Evolutionary conservation across 108 stramenopile species (phyloP), one percentile per base, ranked within the genome.

Genomic region (Cylindrotheca closterium): DNA sequence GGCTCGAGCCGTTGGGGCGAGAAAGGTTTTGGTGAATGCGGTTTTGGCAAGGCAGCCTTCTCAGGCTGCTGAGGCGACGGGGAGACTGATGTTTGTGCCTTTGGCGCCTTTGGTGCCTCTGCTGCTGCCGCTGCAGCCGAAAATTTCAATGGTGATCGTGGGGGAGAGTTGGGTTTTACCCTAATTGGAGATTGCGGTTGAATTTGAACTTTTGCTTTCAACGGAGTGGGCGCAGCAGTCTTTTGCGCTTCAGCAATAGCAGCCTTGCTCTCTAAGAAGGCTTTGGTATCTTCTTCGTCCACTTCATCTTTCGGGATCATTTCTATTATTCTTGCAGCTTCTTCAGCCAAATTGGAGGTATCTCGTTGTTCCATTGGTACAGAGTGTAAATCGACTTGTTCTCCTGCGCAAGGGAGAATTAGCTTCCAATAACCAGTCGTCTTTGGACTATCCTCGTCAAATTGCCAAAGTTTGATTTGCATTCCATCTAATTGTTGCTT

Each of bases 391-490:
- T 61, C 47, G 5, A 61, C 24, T 3, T 26, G 25, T 31, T 48
- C 60, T 2, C 60, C 60, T 10, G 23, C 18, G 2, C 18, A 32
- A 7, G 60, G 47, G 28, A 61, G 21, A 3, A 61, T 48, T 10
- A 61, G 8, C 27, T 48, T 61, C 15, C n/a, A 45, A 24, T 25
- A 55, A 28, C 26, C 17, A 28, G 53, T 28, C 17, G 53, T 42
- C 21, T 49, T 34, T 37, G 30, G 32, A 21, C 47, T 25, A 18
- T 69, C 50, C 32, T 89, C 88, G 17, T 85, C 88, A 62, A 90
- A 81, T 55, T 90, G 89, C 89, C 89, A 90, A 27, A 90, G 50
- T 30, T 81, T 79, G n/a, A 87, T 65, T 12, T 85, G 77, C 80
- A 89, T 81, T 4, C 82, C 85, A 58, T 88, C 83, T 1, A 93